Evolutionary conservation across 2,329 filamentous ascomycete species (phyloP).

Genomic region (Diaporthe vexans): DNA sequence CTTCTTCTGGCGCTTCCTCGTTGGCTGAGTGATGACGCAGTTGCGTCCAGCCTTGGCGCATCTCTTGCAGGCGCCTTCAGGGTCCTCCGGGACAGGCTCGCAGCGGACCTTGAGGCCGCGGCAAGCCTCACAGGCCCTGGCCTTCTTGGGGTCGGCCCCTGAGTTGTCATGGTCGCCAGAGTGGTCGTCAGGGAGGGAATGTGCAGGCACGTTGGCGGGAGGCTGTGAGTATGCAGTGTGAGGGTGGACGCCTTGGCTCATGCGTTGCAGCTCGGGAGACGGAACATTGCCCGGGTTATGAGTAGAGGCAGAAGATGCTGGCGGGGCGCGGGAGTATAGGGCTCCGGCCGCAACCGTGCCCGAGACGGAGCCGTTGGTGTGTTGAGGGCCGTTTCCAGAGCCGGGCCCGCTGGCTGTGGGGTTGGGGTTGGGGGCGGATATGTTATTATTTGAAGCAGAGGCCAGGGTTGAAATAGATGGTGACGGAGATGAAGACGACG

Average conservation of each 20-base stretch:
- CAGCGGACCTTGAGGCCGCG: slow-evolving; percentile 86
- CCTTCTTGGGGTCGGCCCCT: slow-evolving; percentile 71
- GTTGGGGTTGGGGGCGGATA: neutral
- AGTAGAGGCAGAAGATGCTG: slow-evolving; percentile 24
- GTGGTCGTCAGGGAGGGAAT: slow-evolving; percentile 41
- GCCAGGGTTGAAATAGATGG: slow-evolving; percentile 18
- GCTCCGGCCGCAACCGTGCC: neutral
- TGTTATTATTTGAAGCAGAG: neutral
- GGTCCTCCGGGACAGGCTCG: slow-evolving; percentile 77
- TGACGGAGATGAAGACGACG: slow-evolving; percentile 25
- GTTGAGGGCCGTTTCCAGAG: slow-evolving; percentile 7
- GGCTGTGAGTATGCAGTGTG: neutral
- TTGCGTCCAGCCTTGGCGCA: slow-evolving; percentile 84
- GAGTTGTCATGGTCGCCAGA: slow-evolving; percentile 40
- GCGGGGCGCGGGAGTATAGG: slow-evolving; percentile 15
- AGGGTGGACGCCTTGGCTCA: slow-evolving; percentile 17
- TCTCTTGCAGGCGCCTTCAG: slow-evolving; percentile 77
- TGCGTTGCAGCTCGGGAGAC: slow-evolving; percentile 35
- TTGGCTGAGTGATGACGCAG: slow-evolving; percentile 82
- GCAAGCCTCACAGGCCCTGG: slow-evolving; percentile 82
- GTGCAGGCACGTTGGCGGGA: slow-evolving; percentile 6
- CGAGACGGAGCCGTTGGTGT: slow-evolving; percentile 25
- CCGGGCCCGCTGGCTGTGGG: slow-evolving; percentile 18
- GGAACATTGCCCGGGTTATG: slow-evolving; percentile 30
- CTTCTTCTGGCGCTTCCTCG: slow-evolving; percentile 89